These are phyloP conservation scores for Schizochytrium sp. DNA, from an alignment of 108 stramenopile species.

Conservation along the genomic window DNA sequence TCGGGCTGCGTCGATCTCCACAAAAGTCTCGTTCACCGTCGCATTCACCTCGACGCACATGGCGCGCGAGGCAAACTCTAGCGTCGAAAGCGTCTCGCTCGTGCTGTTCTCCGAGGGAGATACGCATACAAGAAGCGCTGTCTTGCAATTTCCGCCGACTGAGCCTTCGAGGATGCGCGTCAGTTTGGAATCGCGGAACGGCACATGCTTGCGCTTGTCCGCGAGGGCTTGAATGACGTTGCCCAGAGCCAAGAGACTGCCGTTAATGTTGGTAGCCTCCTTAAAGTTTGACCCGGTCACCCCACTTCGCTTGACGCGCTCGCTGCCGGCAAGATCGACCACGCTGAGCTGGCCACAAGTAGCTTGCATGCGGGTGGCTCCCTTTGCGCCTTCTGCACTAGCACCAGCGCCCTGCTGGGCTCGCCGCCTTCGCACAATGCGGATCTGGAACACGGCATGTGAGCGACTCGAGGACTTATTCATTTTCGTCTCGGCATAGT, in stretches of 20 bases:
- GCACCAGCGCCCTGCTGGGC: not conserved
- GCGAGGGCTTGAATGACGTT: slow-evolving; percentile 34
- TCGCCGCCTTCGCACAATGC: not conserved
- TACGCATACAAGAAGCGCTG: not conserved
- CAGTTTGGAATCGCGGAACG: slow-evolving; percentile 22
- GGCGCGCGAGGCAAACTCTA: not conserved
- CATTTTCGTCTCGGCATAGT: slow-evolving; percentile 30
- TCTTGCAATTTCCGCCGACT: slow-evolving; percentile 10
- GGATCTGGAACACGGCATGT: slow-evolving; percentile 20
- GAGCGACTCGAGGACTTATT: slow-evolving; percentile 24
- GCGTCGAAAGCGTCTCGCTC: slow-evolving; percentile 1
- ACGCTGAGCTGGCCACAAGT: not conserved
- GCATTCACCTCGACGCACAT: slow-evolving; percentile 17
- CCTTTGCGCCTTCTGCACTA: not conserved
- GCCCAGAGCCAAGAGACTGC: slow-evolving; percentile 27
- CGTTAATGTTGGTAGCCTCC: slow-evolving; percentile 31
- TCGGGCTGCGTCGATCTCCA: not conserved
- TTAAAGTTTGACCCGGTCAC: slow-evolving; percentile 20
- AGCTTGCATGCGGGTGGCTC: not conserved
- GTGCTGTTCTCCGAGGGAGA: slow-evolving; percentile 1
- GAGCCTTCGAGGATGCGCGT: slow-evolving; percentile 15
- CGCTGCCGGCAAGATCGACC: slow-evolving; percentile 32
- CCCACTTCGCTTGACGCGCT: slow-evolving; percentile 22
- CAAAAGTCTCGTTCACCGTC: not conserved
- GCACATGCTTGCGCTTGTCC: slow-evolving; percentile 28